Evolutionary conservation across 441 rosid species (phyloP).

Genomic region (Lepidium campestre): DNA sequence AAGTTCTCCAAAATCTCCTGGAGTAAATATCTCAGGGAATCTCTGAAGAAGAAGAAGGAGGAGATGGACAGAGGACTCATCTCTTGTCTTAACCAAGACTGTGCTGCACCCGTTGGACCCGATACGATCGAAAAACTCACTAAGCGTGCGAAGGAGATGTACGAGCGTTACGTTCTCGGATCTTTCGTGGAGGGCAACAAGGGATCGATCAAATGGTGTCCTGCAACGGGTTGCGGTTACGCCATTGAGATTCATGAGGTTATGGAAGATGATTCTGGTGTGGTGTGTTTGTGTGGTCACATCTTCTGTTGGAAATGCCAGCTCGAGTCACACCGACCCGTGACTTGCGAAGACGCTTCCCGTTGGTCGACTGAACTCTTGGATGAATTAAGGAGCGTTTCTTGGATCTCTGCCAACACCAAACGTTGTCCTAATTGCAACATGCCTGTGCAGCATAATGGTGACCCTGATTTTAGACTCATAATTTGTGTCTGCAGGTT

Average conservation of each 20-base stretch:
- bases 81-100: not conserved
- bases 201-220: slow-evolving; percentile 8
- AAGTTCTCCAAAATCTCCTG: slow-evolving; percentile 10
- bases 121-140: not conserved
- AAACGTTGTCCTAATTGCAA: slow-evolving; percentile 14
- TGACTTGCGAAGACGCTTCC: slow-evolving; percentile 10
- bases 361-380: not conserved
- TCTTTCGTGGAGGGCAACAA: slow-evolving; percentile 2
- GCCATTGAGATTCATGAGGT: slow-evolving; percentile 4
- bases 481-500: slow-evolving; percentile 24
- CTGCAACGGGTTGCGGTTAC: not conserved
- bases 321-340: slow-evolving; percentile 18
- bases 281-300: slow-evolving; percentile 22
- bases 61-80: not conserved
- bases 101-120: slow-evolving; percentile 11
- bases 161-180: not conserved
- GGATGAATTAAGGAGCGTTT: not conserved
- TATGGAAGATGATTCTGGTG: not conserved
- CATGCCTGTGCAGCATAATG: not conserved
- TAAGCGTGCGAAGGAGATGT: not conserved
- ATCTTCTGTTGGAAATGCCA: slow-evolving; percentile 14
- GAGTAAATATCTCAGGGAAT: not conserved
- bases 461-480: not conserved
- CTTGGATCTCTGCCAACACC: not conserved
- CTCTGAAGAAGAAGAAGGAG: not conserved